Evolutionary conservation across 192 early-diverging fungal genomes (phyloP), one percentile per base, ranked within the genome.

Genomic region (Podila horticola): DNA sequence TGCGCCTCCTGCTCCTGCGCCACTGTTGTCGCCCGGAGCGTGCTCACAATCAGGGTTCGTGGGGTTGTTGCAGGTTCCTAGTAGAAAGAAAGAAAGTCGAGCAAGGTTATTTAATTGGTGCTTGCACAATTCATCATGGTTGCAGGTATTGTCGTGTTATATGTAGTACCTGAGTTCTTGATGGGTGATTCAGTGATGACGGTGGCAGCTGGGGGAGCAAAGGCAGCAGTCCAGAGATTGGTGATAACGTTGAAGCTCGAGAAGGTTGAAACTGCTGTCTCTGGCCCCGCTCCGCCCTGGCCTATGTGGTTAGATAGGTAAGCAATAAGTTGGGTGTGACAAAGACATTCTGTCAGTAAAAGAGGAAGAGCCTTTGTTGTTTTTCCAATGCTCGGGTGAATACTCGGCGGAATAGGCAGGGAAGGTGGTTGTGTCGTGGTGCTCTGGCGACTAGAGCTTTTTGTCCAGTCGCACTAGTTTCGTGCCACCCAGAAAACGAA

Each of bases 41-140:
- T 69, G 67, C 8, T 60, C 19, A 51, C 31, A 64, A 22, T 68
- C 64, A 7, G 74, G 68, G 64, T 71, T 29, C 11, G 33, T 65
- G 29, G 74, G 67, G 26, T 58, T 69, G 68, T 36, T 71, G 58
- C 52, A 68, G 10, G 41, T 48, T 19, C 36, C 68, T 69, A 69
- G 20, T 12, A 31, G 29, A 22, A 22, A 62, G 30, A 33, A 45
- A 24, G 29, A 52, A 24, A 24, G 15, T 45, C 8, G 33, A 34
- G 12, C 11, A 9, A 15, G 11, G 5, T 55, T 26, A 22, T 24
- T 26, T 55, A 26, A 22, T 26, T 24, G 13, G 11, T 45, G 2
- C 15, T 45, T 45, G 0, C 34, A 36, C 34, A 36, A 7, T 36
- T 36, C 34, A 36, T 9, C 34, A 36, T 10, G 34, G 13, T 45